These are phyloP conservation scores for Urostyla sp. DNA, from an alignment of 73 alveolate genomes.

Conservation along the genomic window DNA sequence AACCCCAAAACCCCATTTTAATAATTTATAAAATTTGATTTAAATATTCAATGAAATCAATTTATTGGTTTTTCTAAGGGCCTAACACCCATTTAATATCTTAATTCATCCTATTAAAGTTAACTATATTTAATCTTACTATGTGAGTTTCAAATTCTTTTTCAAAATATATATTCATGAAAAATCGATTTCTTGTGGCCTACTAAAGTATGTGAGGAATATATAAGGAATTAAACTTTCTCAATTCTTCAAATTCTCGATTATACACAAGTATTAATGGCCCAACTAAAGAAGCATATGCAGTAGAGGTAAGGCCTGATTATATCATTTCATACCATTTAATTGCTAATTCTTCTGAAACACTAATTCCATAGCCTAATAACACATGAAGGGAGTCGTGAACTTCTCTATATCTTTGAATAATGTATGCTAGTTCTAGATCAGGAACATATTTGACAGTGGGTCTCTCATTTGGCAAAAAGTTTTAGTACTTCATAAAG, in stretches of 20 bases:
- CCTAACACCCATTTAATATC: slow-evolving; percentile 48
- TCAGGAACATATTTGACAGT: slow-evolving; percentile 66
- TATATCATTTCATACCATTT: slow-evolving; percentile 77
- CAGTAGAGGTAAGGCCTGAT: slow-evolving; percentile 73
- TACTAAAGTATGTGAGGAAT: slow-evolving; percentile 12
- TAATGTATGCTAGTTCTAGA: slow-evolving; percentile 71
- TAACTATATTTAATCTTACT: background rate
- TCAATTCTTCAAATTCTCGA: slow-evolving; percentile 2
- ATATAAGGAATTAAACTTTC: background rate
- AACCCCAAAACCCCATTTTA: background rate
- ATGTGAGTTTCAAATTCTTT: slow-evolving; percentile 65
- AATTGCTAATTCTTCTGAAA: slow-evolving; percentile 67
- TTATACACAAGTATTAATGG: slow-evolving; percentile 43
- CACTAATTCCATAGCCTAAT: slow-evolving; percentile 44
- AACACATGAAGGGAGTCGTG: slow-evolving; percentile 76
- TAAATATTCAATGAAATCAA: background rate
- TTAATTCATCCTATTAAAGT: slow-evolving; percentile 12
- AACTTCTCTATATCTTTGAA: slow-evolving; percentile 79
- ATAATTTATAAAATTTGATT: background rate
- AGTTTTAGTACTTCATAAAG: slow-evolving; percentile 61
- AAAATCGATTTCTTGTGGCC: slow-evolving; percentile 24
- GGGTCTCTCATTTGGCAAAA: slow-evolving; percentile 73
- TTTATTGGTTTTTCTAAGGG: background rate
- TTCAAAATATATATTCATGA: slow-evolving; percentile 73
- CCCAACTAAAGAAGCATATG: slow-evolving; percentile 68